A percentile compares a stretch with the other conserved stretches of the same genome.
phyloP scores from a whole-genome alignment of 352 stramenopile genomes.

The Pythium diclinum region DNA sequence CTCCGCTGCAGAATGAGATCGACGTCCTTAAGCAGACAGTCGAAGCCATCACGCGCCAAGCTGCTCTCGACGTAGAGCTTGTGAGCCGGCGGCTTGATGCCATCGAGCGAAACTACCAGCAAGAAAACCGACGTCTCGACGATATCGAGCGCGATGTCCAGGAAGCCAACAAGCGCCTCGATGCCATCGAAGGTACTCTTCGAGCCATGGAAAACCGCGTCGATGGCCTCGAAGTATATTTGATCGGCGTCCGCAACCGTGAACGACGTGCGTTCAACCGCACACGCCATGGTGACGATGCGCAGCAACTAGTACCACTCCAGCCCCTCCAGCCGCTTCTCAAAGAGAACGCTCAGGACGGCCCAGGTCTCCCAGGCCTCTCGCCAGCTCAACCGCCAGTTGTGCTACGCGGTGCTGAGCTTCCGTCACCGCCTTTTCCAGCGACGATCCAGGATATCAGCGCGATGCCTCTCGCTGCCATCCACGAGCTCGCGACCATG shows the following conservation, averaged over 20 bases:
- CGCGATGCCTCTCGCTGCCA: slow-evolving; percentile 1
- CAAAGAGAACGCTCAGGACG: not conserved
- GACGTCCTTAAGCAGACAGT: not conserved
- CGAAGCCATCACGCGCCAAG: not conserved
- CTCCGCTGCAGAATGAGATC: not conserved
- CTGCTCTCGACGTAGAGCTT: not conserved
- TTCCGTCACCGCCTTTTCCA: slow-evolving; percentile 21
- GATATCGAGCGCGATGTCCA: not conserved
- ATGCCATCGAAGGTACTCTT: not conserved
- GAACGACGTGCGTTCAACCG: not conserved
- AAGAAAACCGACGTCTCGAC: not conserved
- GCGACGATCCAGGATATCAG: slow-evolving; percentile 10
- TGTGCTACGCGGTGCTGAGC: slow-evolving; percentile 11
- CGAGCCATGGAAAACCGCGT: not conserved
- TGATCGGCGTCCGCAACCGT: not conserved
- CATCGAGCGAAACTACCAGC: not conserved
- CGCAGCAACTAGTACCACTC: too few relatives aligned
- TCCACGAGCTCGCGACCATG: slow-evolving; percentile 12
- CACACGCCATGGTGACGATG: not conserved
- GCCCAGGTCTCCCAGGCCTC: not conserved
- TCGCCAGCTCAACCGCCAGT: not conserved
- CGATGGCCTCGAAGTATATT: not conserved
- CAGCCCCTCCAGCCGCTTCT: not conserved
- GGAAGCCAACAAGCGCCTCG: not conserved
- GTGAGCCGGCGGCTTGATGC: not conserved